Evolutionary conservation across 345 rosid species (phyloP).

Genomic region (Gynandropsis gynandra): DNA sequence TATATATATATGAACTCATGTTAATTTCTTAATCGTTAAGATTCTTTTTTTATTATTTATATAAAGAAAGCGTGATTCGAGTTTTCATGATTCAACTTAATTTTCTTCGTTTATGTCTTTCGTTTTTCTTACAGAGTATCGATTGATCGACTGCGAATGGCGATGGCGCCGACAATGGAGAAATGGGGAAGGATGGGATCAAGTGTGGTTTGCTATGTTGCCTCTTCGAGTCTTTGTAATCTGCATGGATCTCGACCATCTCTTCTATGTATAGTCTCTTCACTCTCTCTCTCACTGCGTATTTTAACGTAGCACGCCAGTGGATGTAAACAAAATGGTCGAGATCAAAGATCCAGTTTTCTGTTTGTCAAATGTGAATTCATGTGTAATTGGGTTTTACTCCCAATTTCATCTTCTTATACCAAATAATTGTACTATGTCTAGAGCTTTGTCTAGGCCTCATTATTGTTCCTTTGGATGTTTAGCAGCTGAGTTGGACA

Average conservation of each 20-base stretch:
- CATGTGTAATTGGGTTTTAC: too few species aligned
- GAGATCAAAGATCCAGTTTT: constrained; percentile 2
- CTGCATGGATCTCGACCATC: constrained; percentile 63
- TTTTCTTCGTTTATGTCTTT: neutral
- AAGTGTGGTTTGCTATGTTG: constrained; percentile 54
- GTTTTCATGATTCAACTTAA: neutral
- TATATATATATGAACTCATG: too few species aligned
- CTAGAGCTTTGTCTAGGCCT: too few species aligned
- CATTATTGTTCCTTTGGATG: too few species aligned
- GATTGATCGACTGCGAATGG: constrained; percentile 21
- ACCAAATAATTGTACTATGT: too few species aligned
- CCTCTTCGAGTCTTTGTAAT: constrained; percentile 38
- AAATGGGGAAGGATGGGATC: too few species aligned
- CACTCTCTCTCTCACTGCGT: neutral
- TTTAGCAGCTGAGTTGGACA: too few species aligned
- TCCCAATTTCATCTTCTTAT: too few species aligned
- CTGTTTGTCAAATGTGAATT: too few species aligned
- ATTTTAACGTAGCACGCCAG: neutral
- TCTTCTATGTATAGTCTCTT: constrained; percentile 51
- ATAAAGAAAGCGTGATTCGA: neutral
- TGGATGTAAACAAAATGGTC: constrained; percentile 13
- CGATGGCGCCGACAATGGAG: too few species aligned
- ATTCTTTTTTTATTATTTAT: too few species aligned
- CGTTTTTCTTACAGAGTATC: constrained; percentile 31
- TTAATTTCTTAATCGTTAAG: too few species aligned